A percentile compares a stretch with the other conserved stretches of the same genome.
Evolutionary conservation across 257 asterid genomes (phyloP).

Genomic region (Nicotiana tabacum): DNA sequence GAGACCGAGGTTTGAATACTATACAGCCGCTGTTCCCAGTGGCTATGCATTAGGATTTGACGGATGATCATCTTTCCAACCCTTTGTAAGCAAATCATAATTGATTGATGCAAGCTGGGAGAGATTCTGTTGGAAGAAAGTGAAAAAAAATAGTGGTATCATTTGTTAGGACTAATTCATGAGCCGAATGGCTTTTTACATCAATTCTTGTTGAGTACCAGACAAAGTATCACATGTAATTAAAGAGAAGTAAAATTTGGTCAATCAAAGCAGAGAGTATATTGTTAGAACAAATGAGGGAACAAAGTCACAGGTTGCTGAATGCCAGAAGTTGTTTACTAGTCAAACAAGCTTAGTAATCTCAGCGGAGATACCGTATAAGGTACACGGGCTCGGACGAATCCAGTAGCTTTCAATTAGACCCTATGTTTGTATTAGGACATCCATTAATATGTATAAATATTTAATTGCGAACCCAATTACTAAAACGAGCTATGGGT

Average conservation of each 20-base stretch:
- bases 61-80: conserved; percentile 76
- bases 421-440: too few species aligned
- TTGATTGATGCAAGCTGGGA: conserved; percentile 97
- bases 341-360: background rate
- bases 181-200: background rate
- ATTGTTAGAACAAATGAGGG: background rate
- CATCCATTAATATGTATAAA: too few species aligned
- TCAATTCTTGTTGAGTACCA: background rate
- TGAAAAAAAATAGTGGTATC: background rate
- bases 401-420: too few species aligned
- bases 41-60: conserved; percentile 42
- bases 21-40: background rate
- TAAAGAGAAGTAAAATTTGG: background rate
- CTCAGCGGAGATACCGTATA: background rate
- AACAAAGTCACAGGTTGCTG: background rate
- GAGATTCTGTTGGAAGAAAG: conserved; percentile 53
- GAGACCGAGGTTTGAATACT: conserved; percentile 4
- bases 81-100: conserved; percentile 86
- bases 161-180: background rate
- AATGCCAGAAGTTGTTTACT: background rate
- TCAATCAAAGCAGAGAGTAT: background rate
- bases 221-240: background rate
- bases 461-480: too few species aligned
- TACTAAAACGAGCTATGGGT: too few species aligned
- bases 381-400: too few species aligned